Percentiles rank a stretch among this genome's conserved stretches.
These are phyloP conservation scores for Lactifluus rugatus DNA, from an alignment of 768 basidiomycete genomes.

Conservation along the genomic window DNA sequence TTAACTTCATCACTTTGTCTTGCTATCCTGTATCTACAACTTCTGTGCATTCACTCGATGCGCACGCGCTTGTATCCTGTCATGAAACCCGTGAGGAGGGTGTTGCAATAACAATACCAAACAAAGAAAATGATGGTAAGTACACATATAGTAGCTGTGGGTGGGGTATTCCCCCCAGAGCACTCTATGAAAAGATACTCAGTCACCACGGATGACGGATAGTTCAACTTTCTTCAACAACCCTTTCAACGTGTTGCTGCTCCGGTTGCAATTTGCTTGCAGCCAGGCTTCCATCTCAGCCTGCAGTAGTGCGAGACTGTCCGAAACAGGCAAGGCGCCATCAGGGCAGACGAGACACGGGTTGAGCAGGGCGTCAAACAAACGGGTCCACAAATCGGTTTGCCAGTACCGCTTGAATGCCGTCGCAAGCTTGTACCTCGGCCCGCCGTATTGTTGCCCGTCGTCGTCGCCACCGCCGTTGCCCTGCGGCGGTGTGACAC, in stretches of 20 bases:
- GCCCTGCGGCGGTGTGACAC: conserved; percentile 26
- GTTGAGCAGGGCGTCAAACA: conserved; percentile 86
- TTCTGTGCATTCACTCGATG: conserved; percentile 7
- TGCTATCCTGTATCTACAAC: conserved; percentile 14
- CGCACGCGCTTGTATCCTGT: background rate
- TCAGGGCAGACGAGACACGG: conserved; percentile 50
- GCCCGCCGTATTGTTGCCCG: background rate
- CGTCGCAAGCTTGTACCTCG: conserved; percentile 53
- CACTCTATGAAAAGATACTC: background rate
- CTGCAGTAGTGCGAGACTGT: conserved; percentile 55
- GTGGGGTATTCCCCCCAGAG: background rate
- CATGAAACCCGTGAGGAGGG: background rate
- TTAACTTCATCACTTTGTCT: background rate
- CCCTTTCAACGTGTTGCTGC: conserved; percentile 69
- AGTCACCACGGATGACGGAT: conserved; percentile 31
- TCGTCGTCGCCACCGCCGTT: conserved; percentile 16
- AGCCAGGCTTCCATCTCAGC: conserved; percentile 85
- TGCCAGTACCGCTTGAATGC: conserved; percentile 97
- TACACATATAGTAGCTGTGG: background rate
- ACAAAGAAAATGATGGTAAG: background rate
- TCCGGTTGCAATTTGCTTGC: conserved; percentile 76
- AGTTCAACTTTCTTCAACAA: conserved; percentile 75
- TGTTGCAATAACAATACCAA: conserved; percentile 3
- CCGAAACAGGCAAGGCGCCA: conserved; percentile 58
- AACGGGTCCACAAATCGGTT: conserved; percentile 66